Base-by-base conservation (phyloP, 2,329 filamentous ascomycete species). In the Helicocarpus griseus region DNA sequence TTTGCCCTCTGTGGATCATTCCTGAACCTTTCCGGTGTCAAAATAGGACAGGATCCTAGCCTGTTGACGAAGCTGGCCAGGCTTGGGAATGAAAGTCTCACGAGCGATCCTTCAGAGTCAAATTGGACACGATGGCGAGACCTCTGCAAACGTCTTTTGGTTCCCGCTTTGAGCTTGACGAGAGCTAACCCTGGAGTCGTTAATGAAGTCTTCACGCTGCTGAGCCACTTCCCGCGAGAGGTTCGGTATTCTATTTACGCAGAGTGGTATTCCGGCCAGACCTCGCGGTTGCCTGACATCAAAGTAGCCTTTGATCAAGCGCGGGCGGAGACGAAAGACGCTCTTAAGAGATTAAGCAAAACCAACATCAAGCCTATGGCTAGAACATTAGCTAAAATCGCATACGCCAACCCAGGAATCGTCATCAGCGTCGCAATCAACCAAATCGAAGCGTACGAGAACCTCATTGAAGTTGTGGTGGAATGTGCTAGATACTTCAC, bases 401-500 rank as follows among this genome's bases (percentile, higher is more conserved):
- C 90, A 24, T 87, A 89, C 61, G 84, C 89, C 1, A 93, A 89
- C 40, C 94, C 93, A 1, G 91, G 91, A 24, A 79, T 95, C 52
- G 90, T 97, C 22, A 95, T 96, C 72, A 83, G 83, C 61, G 86
- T 91, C 52, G 89, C 90, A 5, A 81, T 98, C 53, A 84, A 84
- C 56, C 90, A 96, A 67, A 88, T 96, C 53, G 90, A 98, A 68
- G 85, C 86, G 0, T 98, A 98, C 66, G 87, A 86, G 64, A 98
- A 97, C 64, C 78, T 98, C 54, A 95, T 95, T 52, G 88, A 95
- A 55, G 88, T 89, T 4, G 88, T 98, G 55, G 90, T 97, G 13
- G 89, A 96, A 65, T 96, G 90, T 63, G 89, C 88, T 36, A 85
- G 88, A 61, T 96, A 96, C 65, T 96, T 97, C 60, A 95, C 91